These are phyloP conservation scores for Globisporangium acanthophoron DNA, from an alignment of 352 stramenopile species.

Conservation along the genomic window DNA sequence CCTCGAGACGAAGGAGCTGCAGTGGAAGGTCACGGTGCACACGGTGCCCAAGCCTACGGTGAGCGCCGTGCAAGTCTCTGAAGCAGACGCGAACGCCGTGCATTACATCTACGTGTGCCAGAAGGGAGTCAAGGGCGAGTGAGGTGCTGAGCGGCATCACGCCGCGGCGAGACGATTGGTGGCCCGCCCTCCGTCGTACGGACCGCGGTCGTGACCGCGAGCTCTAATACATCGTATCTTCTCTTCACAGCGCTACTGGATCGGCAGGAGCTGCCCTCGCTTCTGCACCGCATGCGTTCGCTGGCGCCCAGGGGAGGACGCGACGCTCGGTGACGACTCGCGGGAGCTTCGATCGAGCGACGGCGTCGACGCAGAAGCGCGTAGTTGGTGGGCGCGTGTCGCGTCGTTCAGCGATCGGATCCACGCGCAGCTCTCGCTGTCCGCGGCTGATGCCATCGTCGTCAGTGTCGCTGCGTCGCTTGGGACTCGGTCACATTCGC, in stretches of 20 bases:
- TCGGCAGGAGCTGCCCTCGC: neutral
- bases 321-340: no score
- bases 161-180: neutral
- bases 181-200: neutral
- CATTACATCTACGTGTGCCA: conserved; percentile 97
- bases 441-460: no score
- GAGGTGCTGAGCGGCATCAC: neutral
- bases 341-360: neutral
- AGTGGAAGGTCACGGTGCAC: conserved; percentile 92
- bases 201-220: neutral
- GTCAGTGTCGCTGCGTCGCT: neutral
- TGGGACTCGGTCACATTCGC: neutral
- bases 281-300: neutral
- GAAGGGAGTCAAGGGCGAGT: conserved; percentile 72
- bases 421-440: neutral
- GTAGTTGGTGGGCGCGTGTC: neutral
- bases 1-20: conserved; percentile 94
- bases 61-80: conserved; percentile 90
- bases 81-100: conserved; percentile 90
- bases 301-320: no score
- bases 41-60: conserved; percentile 96
- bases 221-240: conserved; percentile 11
- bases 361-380: neutral
- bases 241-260: neutral
- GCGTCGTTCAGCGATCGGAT: conserved; percentile 4